Evolutionary conservation across 352 stramenopile genomes (phyloP).

Genomic region (Thalassiosira pacifica): DNA sequence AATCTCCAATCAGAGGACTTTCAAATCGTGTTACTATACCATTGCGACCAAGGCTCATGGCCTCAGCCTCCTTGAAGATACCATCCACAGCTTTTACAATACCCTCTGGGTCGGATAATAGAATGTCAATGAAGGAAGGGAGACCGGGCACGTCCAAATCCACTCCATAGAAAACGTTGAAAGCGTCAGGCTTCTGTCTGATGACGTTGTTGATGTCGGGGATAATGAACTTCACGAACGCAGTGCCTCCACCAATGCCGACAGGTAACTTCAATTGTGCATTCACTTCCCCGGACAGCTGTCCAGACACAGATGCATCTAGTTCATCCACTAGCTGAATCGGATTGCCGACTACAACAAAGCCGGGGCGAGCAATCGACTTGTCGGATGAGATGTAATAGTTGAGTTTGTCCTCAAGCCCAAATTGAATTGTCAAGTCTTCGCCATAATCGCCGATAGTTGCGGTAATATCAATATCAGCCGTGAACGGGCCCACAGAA

Average conservation of each 20-base stretch:
- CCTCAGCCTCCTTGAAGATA: constrained; percentile 29
- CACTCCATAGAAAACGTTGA: neutral
- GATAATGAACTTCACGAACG: neutral
- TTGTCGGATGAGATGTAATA: neutral
- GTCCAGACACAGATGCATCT: neutral
- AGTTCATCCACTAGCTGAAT: neutral
- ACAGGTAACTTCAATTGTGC: neutral
- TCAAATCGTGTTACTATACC: constrained; percentile 35
- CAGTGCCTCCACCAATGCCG: neutral
- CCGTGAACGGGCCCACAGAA: constrained; percentile 42
- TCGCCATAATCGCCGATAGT: neutral
- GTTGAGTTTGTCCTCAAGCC: neutral
- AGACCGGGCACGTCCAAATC: neutral
- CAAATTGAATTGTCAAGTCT: neutral
- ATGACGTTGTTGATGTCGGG: constrained; percentile 19
- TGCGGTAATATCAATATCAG: neutral
- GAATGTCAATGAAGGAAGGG: constrained; percentile 23
- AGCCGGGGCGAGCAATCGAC: neutral
- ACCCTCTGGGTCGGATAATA: constrained; percentile 17
- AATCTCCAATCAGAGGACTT: constrained; percentile 12
- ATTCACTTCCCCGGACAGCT: neutral
- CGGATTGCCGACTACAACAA: neutral
- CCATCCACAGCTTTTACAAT: constrained; percentile 28
- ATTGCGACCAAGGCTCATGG: constrained; percentile 8
- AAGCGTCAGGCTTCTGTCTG: neutral